Conservation (phyloP, 768 basidiomycete genomes). For the Rhodotorula graminis region DNA sequence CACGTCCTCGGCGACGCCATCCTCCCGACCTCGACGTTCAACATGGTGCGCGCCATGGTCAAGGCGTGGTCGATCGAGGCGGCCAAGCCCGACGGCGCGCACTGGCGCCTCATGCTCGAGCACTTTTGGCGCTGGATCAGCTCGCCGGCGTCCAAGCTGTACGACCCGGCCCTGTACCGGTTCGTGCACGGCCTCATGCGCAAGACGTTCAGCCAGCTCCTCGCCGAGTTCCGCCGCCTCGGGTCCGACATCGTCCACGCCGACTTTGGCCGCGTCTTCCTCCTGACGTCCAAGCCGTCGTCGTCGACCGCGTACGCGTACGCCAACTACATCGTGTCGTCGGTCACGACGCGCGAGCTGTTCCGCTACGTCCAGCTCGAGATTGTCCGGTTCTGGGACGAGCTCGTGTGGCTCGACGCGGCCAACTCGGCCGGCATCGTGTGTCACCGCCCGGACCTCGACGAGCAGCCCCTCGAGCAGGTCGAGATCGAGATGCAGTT, state of each 20-base stretch:
- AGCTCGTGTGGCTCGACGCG: conserved; percentile 88
- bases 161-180: conserved; percentile 84
- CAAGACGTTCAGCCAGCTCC: conserved; percentile 92
- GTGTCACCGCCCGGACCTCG: conserved; percentile 61
- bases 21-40: conserved; percentile 79
- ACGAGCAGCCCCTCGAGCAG: conserved; percentile 63
- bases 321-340: conserved; percentile 87
- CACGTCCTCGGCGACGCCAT: conserved; percentile 83
- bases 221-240: conserved; percentile 91
- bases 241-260: conserved; percentile 91
- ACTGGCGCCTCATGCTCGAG: conserved; percentile 56
- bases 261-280: conserved; percentile 81
- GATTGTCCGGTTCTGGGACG: conserved; percentile 86
- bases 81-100: conserved; percentile 53
- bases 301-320: conserved; percentile 93
- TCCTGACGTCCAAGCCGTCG: conserved; percentile 85
- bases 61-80: conserved; percentile 82
- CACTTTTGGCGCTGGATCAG: conserved; percentile 99
- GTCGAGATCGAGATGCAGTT: conserved; percentile 72
- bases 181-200: conserved; percentile 95
- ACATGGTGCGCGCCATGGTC: conserved; percentile 77
- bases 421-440: conserved; percentile 86
- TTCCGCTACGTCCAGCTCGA: conserved; percentile 88
- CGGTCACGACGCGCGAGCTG: conserved; percentile 87
- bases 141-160: conserved; percentile 75